Conservation (phyloP, 2,329 filamentous ascomycete species). For the Fusarium nodosum region DNA sequence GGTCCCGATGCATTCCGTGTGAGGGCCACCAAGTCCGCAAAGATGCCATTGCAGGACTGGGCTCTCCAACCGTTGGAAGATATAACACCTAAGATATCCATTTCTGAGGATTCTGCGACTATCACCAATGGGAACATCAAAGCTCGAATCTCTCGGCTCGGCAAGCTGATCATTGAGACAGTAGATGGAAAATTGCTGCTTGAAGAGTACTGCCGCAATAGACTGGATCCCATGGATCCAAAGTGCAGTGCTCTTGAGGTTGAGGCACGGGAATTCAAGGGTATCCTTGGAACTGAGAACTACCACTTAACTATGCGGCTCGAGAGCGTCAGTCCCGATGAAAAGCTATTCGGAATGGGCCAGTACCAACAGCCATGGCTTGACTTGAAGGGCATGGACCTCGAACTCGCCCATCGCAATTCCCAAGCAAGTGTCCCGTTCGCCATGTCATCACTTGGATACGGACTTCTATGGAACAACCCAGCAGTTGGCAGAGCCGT, state of each 20-base stretch:
- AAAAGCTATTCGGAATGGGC: slow-evolving; percentile 77
- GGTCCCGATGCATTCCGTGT: slow-evolving; percentile 22
- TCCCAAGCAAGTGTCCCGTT: slow-evolving; percentile 76
- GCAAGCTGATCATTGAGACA: slow-evolving; percentile 52
- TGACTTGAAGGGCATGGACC: slow-evolving; percentile 72
- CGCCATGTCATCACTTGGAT: slow-evolving; percentile 69
- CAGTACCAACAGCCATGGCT: slow-evolving; percentile 75
- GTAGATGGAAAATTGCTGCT: slow-evolving; percentile 48
- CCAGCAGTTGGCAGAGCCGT: slow-evolving; percentile 72
- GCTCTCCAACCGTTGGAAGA: slow-evolving; percentile 13
- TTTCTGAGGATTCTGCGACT: slow-evolving; percentile 6
- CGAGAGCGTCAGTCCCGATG: slow-evolving; percentile 66
- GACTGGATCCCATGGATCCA: slow-evolving; percentile 63
- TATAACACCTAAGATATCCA: slow-evolving; percentile 8
- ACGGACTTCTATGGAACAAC: slow-evolving; percentile 77
- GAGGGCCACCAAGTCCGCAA: slow-evolving; percentile 12
- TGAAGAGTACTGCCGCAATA: slow-evolving; percentile 52
- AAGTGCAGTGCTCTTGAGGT: slow-evolving; percentile 70
- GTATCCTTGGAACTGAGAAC: slow-evolving; percentile 62
- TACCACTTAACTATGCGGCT: slow-evolving; percentile 71
- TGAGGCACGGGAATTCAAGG: slow-evolving; percentile 69
- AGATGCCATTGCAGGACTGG: slow-evolving; percentile 20
- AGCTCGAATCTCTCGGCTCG: slow-evolving; percentile 48
- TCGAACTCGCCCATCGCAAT: slow-evolving; percentile 76
- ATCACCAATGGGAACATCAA: slow-evolving; percentile 51